These are phyloP conservation scores for Curvularia lunata DNA, from an alignment of 2,329 filamentous ascomycete genomes.

Conservation along the genomic window DNA sequence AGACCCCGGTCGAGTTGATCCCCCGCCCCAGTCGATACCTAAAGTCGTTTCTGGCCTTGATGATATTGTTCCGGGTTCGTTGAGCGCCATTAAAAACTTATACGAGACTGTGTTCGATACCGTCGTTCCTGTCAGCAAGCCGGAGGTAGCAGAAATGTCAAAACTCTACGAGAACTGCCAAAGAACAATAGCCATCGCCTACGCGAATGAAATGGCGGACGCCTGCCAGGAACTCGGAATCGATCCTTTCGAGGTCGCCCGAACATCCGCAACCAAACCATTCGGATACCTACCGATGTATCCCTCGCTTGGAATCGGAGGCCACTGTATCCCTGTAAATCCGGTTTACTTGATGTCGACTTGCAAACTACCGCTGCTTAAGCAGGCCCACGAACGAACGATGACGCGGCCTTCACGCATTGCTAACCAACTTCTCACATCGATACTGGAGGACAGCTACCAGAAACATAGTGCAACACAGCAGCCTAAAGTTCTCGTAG, in stretches of 20 bases:
- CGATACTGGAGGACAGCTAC: constrained; percentile 1
- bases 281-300: constrained; percentile 56
- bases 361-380: constrained; percentile 56
- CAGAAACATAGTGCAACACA: neutral
- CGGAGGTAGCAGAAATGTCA: constrained; percentile 65
- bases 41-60: constrained; percentile 61
- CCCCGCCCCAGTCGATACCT: constrained; percentile 54
- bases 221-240: constrained; percentile 57
- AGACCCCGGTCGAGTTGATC: constrained; percentile 56
- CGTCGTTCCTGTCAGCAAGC: constrained; percentile 58
- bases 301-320: constrained; percentile 60
- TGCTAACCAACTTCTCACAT: constrained; percentile 29
- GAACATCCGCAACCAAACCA: constrained; percentile 55
- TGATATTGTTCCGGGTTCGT: constrained; percentile 43
- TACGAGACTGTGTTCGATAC: constrained; percentile 58
- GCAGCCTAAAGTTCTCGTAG: constrained; percentile 45
- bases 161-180: constrained; percentile 67
- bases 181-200: constrained; percentile 62
- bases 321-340: constrained; percentile 64
- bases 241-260: constrained; percentile 59
- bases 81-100: constrained; percentile 53
- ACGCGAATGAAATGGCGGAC: constrained; percentile 64
- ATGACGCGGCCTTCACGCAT: constrained; percentile 48
- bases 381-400: constrained; percentile 54
- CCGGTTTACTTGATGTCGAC: constrained; percentile 61